Base-by-base conservation (phyloP, 2,329 filamentous ascomycete species). In the Colletotrichum lentis region DNA sequence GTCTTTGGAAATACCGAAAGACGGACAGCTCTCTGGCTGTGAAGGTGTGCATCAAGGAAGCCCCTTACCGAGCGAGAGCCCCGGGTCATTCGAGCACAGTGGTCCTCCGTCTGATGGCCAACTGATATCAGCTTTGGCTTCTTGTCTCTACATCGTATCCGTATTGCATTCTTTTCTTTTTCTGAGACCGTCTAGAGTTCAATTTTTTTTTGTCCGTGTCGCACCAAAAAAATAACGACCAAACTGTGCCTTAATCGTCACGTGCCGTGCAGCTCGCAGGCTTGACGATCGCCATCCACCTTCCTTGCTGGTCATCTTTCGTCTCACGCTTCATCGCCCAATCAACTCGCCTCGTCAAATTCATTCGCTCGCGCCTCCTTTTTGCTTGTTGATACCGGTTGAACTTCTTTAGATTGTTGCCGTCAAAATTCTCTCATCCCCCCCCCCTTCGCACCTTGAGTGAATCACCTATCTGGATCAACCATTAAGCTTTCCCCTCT, bases 231-330 rank as follows among this genome's bases (percentile, higher is more conserved):
- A 22, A 1, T 20, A 5, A 7, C 43, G 46, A 22, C 37, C 16
- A 47, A 27, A 12, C 31, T 16, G 54, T n/a, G 53, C 3, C 50
- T 41, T 11, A 5, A 16, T 16, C 44, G 62, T 69, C 66, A 69
- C 66, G 62, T 69, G 62, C 66, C 66, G 66, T 69, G 66, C 66
- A 66, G 20, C 61, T 49, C 39, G 43, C 43, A 59, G 31, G 35
- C 44, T 46, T 57, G 39, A 18, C 62, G 62, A 68, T 68, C 62
- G 43, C 56, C 53, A 54, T 58, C 47, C 60, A 64, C 64, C 64
- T 64, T 65, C 66, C 66, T 52, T 61, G 66, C 62, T 66, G 50
- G 62, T 27, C 43, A 41, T 50, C 39, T 47, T 7, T 37, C 20
- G 59, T 39, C 24, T 43, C 55, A 11, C n/a, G 31, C 50, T 58